Base-by-base conservation (phyloP, 352 stramenopile species). In the Globisporangium apiculatum region DNA sequence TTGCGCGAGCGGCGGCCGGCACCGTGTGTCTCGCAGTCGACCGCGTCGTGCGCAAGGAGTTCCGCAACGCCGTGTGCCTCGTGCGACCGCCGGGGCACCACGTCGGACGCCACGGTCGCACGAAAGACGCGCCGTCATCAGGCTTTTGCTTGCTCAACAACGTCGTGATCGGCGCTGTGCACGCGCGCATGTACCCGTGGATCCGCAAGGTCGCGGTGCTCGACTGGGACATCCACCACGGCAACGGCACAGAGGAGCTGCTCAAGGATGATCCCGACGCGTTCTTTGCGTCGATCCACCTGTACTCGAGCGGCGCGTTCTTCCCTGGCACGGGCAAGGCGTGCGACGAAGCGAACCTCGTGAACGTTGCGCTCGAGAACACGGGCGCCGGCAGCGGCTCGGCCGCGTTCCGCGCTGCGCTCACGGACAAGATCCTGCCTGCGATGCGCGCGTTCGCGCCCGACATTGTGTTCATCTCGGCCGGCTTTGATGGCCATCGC, bases 131-230 rank as follows among this genome's bases (percentile, higher is more conserved):
- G 4, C 77, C 79, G 9, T 93, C 85, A 14, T 92, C 78, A 60
- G 97, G 97, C 8, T 99, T 99, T 66, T 99, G 97, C 64, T 81
- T 99, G 38, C 74, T 99, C 42, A 99, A 99, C 75, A 99, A 99
- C 67, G 95, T 99, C 37, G 96, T 97, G 46, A 98, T 99, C 63
- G 97, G 88, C 35, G 97, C 96, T n/a, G 95, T 96, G 11, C 98
- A 99, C 65, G 97, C 97, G n/a, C 79, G 94, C 41, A 86, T 93
- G 56, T 95, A 77, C 58, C 83, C 82, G 24, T 89, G 75, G 75
- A 96, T 99, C 51, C 77, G 83, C 40, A 96, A 97, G 58, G 76
- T 99, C 40, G 96, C 95, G 1, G 97, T 99, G 56, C 79, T 99
- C 35, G 97, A 99, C 71, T 99, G 98, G 87, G 97, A 99, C 68